Percentiles rank a stretch among this genome's conserved stretches.
Conservation (phyloP, 306 rosid species). For the Trifolium fragiferum region DNA sequence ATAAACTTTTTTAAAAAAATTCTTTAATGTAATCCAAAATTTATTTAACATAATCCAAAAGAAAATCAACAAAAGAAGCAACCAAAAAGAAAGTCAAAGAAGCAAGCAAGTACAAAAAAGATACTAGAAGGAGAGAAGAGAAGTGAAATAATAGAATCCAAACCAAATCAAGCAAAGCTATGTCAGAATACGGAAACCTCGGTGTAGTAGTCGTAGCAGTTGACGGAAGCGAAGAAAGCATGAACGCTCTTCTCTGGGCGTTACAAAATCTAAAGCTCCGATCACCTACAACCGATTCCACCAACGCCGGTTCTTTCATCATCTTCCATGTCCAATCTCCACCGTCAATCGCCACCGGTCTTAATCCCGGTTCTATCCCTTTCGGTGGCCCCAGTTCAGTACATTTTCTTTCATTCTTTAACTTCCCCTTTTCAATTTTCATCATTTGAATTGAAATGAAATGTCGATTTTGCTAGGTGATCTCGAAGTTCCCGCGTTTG, state of each 20-base stretch:
- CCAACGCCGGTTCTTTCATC: slow-evolving; percentile 43
- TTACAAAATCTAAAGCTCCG: slow-evolving; percentile 79
- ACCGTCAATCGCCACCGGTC: slow-evolving; percentile 75
- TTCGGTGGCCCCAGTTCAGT: slow-evolving; percentile 89
- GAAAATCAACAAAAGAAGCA: too few relatives aligned
- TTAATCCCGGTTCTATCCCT: slow-evolving; percentile 78
- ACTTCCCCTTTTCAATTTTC: neutral
- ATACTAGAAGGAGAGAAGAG: neutral
- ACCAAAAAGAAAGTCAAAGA: neutral
- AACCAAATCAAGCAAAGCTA: slow-evolving; percentile 7
- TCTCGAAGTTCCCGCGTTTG: slow-evolving; percentile 88
- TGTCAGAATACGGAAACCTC: slow-evolving; percentile 58
- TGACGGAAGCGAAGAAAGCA: slow-evolving; percentile 89
- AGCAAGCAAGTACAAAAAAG: neutral
- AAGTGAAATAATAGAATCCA: neutral
- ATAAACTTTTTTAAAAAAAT: too few relatives aligned
- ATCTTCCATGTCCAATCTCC: slow-evolving; percentile 82
- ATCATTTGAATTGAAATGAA: neutral
- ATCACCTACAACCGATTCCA: slow-evolving; percentile 52
- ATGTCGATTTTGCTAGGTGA: slow-evolving; percentile 46
- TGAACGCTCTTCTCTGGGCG: slow-evolving; percentile 81
- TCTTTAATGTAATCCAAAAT: too few relatives aligned
- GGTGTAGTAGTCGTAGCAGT: slow-evolving; percentile 72
- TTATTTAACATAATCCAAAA: too few relatives aligned
- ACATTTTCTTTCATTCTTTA: neutral